Evolutionary conservation across 768 basidiomycete genomes (phyloP).

Genomic region (Neoboletus magnificus): DNA sequence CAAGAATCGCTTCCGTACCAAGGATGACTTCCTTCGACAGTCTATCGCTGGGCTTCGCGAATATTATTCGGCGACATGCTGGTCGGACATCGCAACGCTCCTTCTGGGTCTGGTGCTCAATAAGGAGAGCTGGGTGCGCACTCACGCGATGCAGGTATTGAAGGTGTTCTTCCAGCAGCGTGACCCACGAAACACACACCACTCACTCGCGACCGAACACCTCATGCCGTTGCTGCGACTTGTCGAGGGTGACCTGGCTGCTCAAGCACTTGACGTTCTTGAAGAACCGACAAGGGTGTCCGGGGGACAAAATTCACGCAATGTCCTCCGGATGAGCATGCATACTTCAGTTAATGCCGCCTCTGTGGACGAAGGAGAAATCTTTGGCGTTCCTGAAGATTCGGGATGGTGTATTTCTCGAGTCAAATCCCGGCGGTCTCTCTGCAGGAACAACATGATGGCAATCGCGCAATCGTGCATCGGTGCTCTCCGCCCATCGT

Average conservation of each 20-base stretch:
- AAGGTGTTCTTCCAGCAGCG: slow-evolving; percentile 86
- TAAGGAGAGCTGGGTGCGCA: slow-evolving; percentile 72
- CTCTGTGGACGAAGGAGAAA: slow-evolving; percentile 56
- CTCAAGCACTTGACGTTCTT: slow-evolving; percentile 87
- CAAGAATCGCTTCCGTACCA: slow-evolving; percentile 82
- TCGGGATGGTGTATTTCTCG: slow-evolving; percentile 88
- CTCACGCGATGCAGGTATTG: slow-evolving; percentile 82
- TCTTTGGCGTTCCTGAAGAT: slow-evolving; percentile 79
- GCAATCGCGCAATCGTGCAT: slow-evolving; percentile 86
- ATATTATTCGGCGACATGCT: slow-evolving; percentile 70
- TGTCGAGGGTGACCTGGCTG: slow-evolving; percentile 81
- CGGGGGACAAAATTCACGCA: slow-evolving; percentile 72
- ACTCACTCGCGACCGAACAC: slow-evolving; percentile 76
- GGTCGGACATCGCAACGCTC: slow-evolving; percentile 79
- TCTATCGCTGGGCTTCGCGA: slow-evolving; percentile 83
- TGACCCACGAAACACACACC: slow-evolving; percentile 71
- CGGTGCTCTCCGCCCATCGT: slow-evolving; percentile 62
- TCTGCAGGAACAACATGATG: slow-evolving; percentile 73
- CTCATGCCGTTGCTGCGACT: slow-evolving; percentile 89
- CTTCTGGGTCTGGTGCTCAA: slow-evolving; percentile 88
- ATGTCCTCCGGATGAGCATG: slow-evolving; percentile 92
- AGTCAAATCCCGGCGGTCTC: slow-evolving; percentile 53
- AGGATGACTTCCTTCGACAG: slow-evolving; percentile 91
- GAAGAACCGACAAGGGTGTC: slow-evolving; percentile 85
- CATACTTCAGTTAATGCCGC: slow-evolving; percentile 47